These are phyloP conservation scores for Psophocarpus tetragonolobus DNA, from an alignment of 306 rosid species.

Conservation along the genomic window DNA sequence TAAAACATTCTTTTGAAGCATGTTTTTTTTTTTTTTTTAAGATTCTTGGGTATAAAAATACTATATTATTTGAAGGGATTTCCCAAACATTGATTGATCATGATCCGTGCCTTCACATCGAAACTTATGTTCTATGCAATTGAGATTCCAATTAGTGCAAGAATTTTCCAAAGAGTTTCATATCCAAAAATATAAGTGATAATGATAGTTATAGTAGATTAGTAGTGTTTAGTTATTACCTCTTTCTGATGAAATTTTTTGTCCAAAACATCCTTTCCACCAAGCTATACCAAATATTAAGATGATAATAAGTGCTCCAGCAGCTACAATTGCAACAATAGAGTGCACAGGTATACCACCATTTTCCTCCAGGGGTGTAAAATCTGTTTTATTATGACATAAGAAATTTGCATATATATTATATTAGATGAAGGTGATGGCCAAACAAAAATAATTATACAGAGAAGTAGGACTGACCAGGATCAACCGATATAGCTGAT, in stretches of 20 bases:
- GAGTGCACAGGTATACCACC: constrained; percentile 12
- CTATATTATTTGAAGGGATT: too few relatives aligned
- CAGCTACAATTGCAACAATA: constrained; percentile 36
- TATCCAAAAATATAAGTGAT: background rate
- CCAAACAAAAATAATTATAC: background rate
- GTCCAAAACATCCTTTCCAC: constrained; percentile 37
- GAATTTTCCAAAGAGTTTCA: too few relatives aligned
- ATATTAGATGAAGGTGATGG: background rate
- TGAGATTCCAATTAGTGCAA: too few relatives aligned
- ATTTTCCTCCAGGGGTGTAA: constrained; percentile 25
- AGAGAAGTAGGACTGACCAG: constrained; percentile 42
- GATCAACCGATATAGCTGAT: constrained; percentile 60
- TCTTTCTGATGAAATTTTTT: constrained; percentile 31
- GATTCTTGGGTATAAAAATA: too few relatives aligned
- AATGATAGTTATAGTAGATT: background rate
- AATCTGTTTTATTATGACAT: constrained; percentile 32
- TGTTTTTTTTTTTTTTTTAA: too few relatives aligned
- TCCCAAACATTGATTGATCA: too few relatives aligned
- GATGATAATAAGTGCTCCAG: constrained; percentile 33
- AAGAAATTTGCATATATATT: background rate
- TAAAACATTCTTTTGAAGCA: too few relatives aligned
- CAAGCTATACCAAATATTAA: constrained; percentile 29
- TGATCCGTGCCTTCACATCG: too few relatives aligned
- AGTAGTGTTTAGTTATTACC: constrained; percentile 26
- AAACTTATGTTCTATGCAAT: too few relatives aligned